These are phyloP conservation scores for Pyrenopolyporus hunteri DNA, from an alignment of 495 filamentous ascomycete genomes.

Conservation along the genomic window DNA sequence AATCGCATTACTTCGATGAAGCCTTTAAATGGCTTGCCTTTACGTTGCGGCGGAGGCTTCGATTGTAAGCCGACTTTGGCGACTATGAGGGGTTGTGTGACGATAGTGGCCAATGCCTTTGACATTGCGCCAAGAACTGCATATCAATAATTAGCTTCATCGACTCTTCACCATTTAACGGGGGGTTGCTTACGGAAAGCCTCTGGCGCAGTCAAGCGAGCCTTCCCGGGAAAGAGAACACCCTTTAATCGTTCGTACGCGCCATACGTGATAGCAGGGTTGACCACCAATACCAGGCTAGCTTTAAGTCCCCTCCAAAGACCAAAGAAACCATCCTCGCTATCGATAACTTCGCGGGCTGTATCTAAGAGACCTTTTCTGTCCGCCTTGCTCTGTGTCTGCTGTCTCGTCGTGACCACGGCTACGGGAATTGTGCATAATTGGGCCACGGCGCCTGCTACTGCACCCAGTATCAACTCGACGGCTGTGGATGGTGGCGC, in stretches of 20 bases:
- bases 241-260: slow-evolving; percentile 92
- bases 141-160: slow-evolving; percentile 15
- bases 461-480: slow-evolving; percentile 86
- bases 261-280: slow-evolving; percentile 97
- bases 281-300: slow-evolving; percentile 93
- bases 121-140: slow-evolving; percentile 90
- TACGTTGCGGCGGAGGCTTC: slow-evolving; percentile 78
- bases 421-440: slow-evolving; percentile 95
- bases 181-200: slow-evolving; percentile 75
- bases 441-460: slow-evolving; percentile 90
- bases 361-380: slow-evolving; percentile 89
- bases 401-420: slow-evolving; percentile 93
- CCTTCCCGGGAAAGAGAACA: slow-evolving; percentile 76
- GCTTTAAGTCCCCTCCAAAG: slow-evolving; percentile 97
- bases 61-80: slow-evolving; percentile 97
- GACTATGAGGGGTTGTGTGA: slow-evolving; percentile 94
- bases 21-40: slow-evolving; percentile 92
- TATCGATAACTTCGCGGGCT: slow-evolving; percentile 82
- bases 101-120: slow-evolving; percentile 89
- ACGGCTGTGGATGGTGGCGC: slow-evolving; percentile 78
- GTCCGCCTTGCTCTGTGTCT: slow-evolving; percentile 83
- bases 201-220: slow-evolving; percentile 80
- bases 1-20: slow-evolving; percentile 95
- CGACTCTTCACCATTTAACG: background rate
- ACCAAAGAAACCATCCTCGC: slow-evolving; percentile 88